phyloP scores from a whole-genome alignment of 768 basidiomycete genomes.

The Cystobasidium onofrii region DNA sequence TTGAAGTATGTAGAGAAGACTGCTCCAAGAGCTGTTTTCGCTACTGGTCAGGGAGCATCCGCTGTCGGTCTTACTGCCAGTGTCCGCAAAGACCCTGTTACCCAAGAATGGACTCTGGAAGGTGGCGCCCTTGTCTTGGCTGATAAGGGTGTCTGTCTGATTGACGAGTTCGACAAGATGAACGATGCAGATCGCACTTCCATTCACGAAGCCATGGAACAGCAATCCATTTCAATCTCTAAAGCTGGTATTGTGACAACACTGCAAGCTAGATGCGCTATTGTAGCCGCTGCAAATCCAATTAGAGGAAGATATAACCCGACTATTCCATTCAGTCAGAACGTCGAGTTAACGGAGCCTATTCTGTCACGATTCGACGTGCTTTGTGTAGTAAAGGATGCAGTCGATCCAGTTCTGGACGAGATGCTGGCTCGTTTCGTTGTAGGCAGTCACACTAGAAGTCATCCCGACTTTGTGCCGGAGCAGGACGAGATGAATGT shows the following conservation, averaged over 20 bases:
- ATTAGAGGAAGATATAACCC: constrained; percentile 95
- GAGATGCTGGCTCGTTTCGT: constrained; percentile 94
- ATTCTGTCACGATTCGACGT: constrained; percentile 98
- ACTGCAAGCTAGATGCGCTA: constrained; percentile 91
- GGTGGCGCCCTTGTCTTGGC: constrained; percentile 97
- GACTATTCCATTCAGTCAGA: constrained; percentile 95
- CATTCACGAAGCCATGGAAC: constrained; percentile 99
- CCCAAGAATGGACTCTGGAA: constrained; percentile 96
- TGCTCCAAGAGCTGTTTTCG: constrained; percentile 91
- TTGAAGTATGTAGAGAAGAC: constrained; percentile 99
- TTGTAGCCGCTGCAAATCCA: constrained; percentile 96
- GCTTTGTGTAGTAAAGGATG: constrained; percentile 94
- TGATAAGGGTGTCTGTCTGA: constrained; percentile 93
- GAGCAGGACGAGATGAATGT: constrained; percentile 88
- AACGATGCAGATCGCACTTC: constrained; percentile 90
- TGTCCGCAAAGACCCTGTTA: constrained; percentile 96
- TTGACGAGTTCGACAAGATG: constrained; percentile 99
- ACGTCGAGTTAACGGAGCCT: constrained; percentile 95
- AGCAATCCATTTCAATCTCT: constrained; percentile 96
- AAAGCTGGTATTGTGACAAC: constrained; percentile 99
- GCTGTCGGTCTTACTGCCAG: constrained; percentile 98
- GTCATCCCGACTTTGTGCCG: constrained; percentile 73
- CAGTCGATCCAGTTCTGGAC: constrained; percentile 91
- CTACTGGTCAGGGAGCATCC: constrained; percentile 94
- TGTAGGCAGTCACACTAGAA: constrained; percentile 90